A percentile compares a stretch with the other conserved stretches of the same genome.
phyloP scores from a whole-genome alignment of 495 filamentous ascomycete species.

The Chaetomium tenue region DNA sequence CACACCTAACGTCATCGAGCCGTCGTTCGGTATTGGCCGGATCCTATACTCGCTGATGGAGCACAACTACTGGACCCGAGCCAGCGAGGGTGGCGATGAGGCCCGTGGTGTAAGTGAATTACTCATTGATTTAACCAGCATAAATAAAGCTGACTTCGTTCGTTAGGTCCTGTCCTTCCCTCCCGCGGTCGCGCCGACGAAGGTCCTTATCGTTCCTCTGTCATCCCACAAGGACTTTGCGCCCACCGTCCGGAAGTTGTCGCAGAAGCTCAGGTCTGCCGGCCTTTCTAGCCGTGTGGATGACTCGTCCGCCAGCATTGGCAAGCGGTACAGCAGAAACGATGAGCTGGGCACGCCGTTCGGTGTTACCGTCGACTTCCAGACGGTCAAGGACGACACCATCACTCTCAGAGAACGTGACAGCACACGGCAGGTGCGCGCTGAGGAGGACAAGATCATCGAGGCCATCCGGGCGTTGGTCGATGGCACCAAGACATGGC shows the following conservation, averaged over 20 bases:
- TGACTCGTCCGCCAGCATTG: slow-evolving; percentile 66
- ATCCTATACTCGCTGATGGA: slow-evolving; percentile 77
- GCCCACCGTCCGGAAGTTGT: slow-evolving; percentile 55
- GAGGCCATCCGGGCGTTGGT: slow-evolving; percentile 59
- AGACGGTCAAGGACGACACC: slow-evolving; percentile 67
- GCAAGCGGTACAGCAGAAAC: slow-evolving; percentile 71
- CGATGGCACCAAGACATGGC: slow-evolving; percentile 60
- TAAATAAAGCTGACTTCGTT: slow-evolving; percentile 23
- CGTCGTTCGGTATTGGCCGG: slow-evolving; percentile 80
- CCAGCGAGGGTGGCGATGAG: slow-evolving; percentile 63
- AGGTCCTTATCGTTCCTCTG: slow-evolving; percentile 72
- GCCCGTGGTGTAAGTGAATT: slow-evolving; percentile 59
- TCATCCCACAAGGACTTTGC: slow-evolving; percentile 61
- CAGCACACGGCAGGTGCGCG: slow-evolving; percentile 68
- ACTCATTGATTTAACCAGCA: background rate
- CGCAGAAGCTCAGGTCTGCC: slow-evolving; percentile 56
- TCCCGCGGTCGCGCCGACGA: slow-evolving; percentile 68
- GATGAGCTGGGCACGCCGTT: slow-evolving; percentile 73
- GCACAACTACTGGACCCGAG: slow-evolving; percentile 74
- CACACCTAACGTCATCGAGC: slow-evolving; percentile 82
- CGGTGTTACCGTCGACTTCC: slow-evolving; percentile 71
- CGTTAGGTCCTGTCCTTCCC: slow-evolving; percentile 69
- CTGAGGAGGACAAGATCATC: slow-evolving; percentile 60
- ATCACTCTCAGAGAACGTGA: slow-evolving; percentile 73
- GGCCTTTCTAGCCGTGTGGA: slow-evolving; percentile 67